Percentiles rank a stretch among this genome's conserved stretches.
Conservation (phyloP, 768 basidiomycete species). For the Hypholoma fasciculare region DNA sequence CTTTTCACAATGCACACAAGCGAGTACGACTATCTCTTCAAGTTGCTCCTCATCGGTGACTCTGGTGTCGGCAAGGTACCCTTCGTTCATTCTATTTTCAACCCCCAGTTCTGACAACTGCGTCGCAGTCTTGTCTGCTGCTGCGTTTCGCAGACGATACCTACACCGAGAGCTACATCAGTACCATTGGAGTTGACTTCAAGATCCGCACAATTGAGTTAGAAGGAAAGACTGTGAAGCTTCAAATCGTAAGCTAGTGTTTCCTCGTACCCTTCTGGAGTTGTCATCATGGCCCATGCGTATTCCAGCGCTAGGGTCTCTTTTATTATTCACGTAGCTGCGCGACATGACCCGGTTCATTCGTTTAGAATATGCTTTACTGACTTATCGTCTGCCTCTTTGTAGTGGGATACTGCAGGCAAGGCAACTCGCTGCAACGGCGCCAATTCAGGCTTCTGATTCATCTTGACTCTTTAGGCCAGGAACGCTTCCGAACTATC, state of each 20-base stretch:
- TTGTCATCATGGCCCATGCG: constrained; percentile 7
- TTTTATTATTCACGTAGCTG: background rate
- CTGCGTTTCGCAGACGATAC: constrained; percentile 95
- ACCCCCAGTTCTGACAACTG: constrained; percentile 19
- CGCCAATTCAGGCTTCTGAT: background rate
- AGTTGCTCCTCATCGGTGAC: constrained; percentile 92
- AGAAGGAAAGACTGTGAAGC: constrained; percentile 97
- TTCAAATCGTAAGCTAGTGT: constrained; percentile 84
- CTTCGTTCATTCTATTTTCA: constrained; percentile 21
- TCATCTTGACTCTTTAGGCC: constrained; percentile 49
- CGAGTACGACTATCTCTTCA: constrained; percentile 96
- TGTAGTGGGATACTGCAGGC: constrained; percentile 98
- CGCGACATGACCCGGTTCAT: background rate
- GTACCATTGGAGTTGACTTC: constrained; percentile 98
- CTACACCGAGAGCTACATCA: constrained; percentile 97
- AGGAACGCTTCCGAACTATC: constrained; percentile 98
- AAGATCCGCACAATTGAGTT: constrained; percentile 99
- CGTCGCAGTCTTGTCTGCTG: constrained; percentile 78
- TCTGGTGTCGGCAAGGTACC: constrained; percentile 91
- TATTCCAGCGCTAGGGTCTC: background rate
- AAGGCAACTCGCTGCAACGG: constrained; percentile 19
- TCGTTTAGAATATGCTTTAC: constrained; percentile 6
- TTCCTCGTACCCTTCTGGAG: constrained; percentile 4
- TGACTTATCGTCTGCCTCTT: constrained; percentile 25
- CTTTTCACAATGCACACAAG: constrained; percentile 75